Evolutionary conservation across 2,329 filamentous ascomycete species (phyloP).

Genomic region (Boeremia exigua): DNA sequence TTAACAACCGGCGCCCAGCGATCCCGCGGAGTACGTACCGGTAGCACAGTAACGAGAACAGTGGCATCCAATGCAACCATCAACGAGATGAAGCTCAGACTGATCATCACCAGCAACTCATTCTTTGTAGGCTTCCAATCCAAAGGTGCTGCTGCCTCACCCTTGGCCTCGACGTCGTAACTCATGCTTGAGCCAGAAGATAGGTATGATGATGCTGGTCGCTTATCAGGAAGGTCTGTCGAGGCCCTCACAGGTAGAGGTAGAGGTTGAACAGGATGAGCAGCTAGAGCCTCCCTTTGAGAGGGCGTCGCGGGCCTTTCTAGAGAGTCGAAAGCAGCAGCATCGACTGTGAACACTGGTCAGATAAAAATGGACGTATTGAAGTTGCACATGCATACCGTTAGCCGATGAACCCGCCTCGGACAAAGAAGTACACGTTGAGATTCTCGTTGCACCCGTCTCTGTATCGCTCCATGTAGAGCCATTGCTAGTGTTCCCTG

Average conservation of each 20-base stretch:
- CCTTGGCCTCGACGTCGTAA: conserved; percentile 21
- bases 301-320: conserved; percentile 6
- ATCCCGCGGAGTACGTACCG: conserved; percentile 19
- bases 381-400: conserved; percentile 3
- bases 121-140: conserved; percentile 24
- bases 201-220: conserved; percentile 6
- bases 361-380: not conserved
- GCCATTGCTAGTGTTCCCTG: conserved; percentile 1
- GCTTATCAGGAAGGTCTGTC: not conserved
- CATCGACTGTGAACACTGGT: not conserved
- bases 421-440: not conserved
- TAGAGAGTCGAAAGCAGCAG: not conserved
- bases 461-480: conserved; percentile 4
- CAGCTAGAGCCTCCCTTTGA: not conserved
- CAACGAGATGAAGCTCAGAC: conserved; percentile 35
- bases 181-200: conserved; percentile 7
- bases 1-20: not conserved
- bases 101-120: conserved; percentile 37
- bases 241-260: not conserved
- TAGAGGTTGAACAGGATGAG: not conserved
- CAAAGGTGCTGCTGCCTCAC: not conserved
- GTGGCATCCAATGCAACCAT: conserved; percentile 43
- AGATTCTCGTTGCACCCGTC: not conserved
- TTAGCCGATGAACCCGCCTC: not conserved
- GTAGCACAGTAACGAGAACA: conserved; percentile 37